A percentile compares a stretch with the other conserved stretches of the same genome.
These are phyloP conservation scores for Monilinia vaccinii-corymbosi DNA, from an alignment of 2,329 filamentous ascomycete species.

Conservation along the genomic window DNA sequence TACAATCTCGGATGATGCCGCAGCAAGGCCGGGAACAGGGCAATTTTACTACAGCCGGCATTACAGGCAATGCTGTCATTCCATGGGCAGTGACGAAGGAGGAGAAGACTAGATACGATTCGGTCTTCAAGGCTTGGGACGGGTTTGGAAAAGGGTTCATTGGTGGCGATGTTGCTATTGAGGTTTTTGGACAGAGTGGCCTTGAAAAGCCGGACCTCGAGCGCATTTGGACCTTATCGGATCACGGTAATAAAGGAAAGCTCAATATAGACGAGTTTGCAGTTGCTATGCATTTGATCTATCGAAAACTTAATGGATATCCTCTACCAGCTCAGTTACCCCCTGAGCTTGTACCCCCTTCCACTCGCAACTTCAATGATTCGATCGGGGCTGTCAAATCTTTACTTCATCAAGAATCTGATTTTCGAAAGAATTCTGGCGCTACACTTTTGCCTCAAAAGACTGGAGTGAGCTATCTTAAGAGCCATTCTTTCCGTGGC, in stretches of 20 bases:
- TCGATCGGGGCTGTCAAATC: conserved; percentile 91
- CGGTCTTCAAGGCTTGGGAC: conserved; percentile 94
- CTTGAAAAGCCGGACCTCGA: conserved; percentile 85
- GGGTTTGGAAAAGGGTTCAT: conserved; percentile 89
- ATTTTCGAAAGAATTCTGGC: conserved; percentile 78
- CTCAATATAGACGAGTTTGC: conserved; percentile 96
- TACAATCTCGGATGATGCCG: conserved; percentile 95
- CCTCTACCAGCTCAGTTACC: conserved; percentile 81
- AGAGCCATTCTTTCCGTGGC: conserved; percentile 82
- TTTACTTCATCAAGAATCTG: conserved; percentile 80
- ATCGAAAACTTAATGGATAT: conserved; percentile 92
- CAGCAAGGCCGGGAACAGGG: conserved; percentile 83
- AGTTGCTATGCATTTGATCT: conserved; percentile 98
- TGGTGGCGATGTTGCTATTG: conserved; percentile 83
- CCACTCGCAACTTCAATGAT: conserved; percentile 84
- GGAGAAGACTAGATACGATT: conserved; percentile 94
- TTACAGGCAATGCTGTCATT: conserved; percentile 89
- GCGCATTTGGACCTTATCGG: conserved; percentile 87
- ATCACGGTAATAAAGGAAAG: conserved; percentile 87
- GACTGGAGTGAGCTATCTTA: conserved; percentile 96
- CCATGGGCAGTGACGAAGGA: conserved; percentile 99
- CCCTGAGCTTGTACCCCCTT: conserved; percentile 87
- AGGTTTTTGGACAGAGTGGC: conserved; percentile 95
- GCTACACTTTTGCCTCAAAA: conserved; percentile 87
- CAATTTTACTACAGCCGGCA: conserved; percentile 72